A percentile compares a stretch with the other conserved stretches of the same genome.
phyloP scores from a whole-genome alignment of 495 filamentous ascomycete species.

The Articulospora tetracladia region DNA sequence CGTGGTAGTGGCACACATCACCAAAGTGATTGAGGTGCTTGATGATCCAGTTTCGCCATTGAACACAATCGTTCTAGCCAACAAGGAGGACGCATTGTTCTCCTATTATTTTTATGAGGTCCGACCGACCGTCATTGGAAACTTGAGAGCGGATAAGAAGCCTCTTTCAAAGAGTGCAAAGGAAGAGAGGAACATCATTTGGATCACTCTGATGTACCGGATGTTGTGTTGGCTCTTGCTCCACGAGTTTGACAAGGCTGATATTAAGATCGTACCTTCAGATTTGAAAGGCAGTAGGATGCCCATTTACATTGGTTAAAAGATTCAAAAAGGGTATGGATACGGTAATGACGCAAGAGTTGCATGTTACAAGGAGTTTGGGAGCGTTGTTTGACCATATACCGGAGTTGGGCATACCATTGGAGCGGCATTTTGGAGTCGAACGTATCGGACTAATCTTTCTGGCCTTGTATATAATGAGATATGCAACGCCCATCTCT shows the following conservation, averaged over 20 bases:
- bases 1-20: conserved; percentile 22
- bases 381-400: neutral
- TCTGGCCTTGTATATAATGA: too few relatives aligned
- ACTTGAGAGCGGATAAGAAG: conserved; percentile 3
- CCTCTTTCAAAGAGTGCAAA: conserved; percentile 5
- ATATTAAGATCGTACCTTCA: conserved; percentile 42
- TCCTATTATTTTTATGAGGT: conserved; percentile 38
- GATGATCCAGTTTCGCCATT: conserved; percentile 18
- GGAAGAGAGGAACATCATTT: conserved; percentile 31
- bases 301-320: conserved; percentile 39
- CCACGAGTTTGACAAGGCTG: conserved; percentile 46
- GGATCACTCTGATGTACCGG: conserved; percentile 44
- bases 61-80: conserved; percentile 31
- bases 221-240: conserved; percentile 50
- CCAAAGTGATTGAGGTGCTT: conserved; percentile 18
- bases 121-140: conserved; percentile 28
- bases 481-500: too few relatives aligned
- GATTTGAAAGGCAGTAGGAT: conserved; percentile 43
- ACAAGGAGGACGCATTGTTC: conserved; percentile 38
- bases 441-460: neutral
- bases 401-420: neutral
- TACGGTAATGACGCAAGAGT: neutral
- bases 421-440: neutral
- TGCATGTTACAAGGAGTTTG: neutral
- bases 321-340: neutral